phyloP scores from a whole-genome alignment of 257 asterid genomes.

The Solanum peruvianum region DNA sequence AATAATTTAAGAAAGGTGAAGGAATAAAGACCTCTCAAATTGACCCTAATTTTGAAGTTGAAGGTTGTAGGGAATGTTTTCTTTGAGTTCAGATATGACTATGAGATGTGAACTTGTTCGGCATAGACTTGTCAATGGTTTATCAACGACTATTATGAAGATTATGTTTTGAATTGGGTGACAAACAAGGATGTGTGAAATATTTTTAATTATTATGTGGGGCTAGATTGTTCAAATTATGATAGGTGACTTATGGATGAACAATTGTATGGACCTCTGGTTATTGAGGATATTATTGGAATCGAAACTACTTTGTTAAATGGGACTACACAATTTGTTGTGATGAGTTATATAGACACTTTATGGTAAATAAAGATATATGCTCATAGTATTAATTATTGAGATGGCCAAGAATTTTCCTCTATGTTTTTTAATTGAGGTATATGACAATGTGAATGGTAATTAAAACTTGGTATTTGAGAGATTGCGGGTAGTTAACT shows the following conservation, averaged over 20 bases:
- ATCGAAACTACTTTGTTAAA: background rate
- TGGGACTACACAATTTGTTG: background rate
- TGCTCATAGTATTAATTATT: background rate
- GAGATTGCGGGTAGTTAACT: background rate
- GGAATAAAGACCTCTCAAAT: background rate
- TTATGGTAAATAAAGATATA: background rate
- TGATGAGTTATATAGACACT: background rate
- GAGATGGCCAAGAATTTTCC: background rate
- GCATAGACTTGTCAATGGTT: background rate
- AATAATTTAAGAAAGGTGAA: too few species aligned
- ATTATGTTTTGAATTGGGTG: background rate
- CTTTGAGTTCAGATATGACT: background rate
- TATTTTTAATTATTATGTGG: background rate
- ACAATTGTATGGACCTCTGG: background rate
- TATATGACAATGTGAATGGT: background rate
- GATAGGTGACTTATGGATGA: background rate
- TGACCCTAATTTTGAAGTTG: background rate
- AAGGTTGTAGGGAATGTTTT: background rate
- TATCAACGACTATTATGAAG: background rate
- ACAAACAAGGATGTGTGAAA: background rate
- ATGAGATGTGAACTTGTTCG: background rate
- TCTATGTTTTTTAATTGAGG: background rate
- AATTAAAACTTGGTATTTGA: too few species aligned
- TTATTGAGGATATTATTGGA: background rate
- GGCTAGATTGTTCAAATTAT: background rate